Evolutionary conservation across 805 yeast species (phyloP), one percentile per base, ranked within the genome.

Genomic region (Sugiyamaella smithiae): DNA sequence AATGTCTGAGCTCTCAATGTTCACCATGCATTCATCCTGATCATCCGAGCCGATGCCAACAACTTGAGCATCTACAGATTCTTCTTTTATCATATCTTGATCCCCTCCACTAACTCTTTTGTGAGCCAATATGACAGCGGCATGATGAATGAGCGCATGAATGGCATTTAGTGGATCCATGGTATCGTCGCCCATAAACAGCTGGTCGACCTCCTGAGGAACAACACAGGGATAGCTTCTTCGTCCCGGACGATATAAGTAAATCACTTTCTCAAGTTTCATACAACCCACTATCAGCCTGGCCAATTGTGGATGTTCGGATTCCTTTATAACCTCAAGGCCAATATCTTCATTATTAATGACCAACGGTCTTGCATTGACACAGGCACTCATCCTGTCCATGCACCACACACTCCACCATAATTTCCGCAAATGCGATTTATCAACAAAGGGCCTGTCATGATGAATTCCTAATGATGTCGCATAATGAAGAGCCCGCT

Each of bases 341-440:
- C 71, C 70, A 28, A 70, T 69, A 50, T 73, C 76, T 24, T 66
- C 69, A 22, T 67, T 58, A 37, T 68, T 63, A 45, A 71, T 58
- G n/a, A 67, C 60, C 31, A 70, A 57, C 1, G 72, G 70, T 14
- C 73, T 59, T 4, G 73, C 70, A 49, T 69, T 70, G 22, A 69
- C 67, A 45, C 70, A 57, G 4, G 73, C 64, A 31, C 66, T 67
- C 43, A 69, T 64, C 31, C 74, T 51, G 51, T 70, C 74, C 53
- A 70, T 57, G 35, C 73, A 62, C 61, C 70, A 68, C 14, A 70
- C 45, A 36, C 68, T 56, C 75, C 75, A 71, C 72, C 72, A 70
- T 5, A 67, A 52, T 25, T 57, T 59, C 12, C 59, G 54, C 31
- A 67, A 55, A 19, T 61, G 60, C 12, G 55, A 56, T 40, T 61